Percentiles rank a stretch among this genome's conserved stretches.
Evolutionary conservation across 257 asterid genomes (phyloP).

Genomic region (Cruciata laevipes): DNA sequence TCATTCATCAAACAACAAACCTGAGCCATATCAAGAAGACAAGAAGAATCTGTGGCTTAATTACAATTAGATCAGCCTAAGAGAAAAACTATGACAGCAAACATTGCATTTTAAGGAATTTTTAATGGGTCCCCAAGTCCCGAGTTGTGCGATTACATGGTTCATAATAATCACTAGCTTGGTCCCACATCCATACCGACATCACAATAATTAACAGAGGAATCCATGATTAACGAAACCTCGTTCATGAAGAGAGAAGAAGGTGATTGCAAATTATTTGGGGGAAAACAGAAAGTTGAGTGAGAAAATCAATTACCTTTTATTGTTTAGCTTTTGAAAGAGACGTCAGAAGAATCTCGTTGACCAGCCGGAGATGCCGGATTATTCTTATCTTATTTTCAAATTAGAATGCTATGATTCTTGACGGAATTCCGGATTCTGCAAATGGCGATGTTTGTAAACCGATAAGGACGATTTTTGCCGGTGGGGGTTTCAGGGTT

Average conservation of each 20-base stretch:
- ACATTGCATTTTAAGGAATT: not conserved
- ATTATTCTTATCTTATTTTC: not conserved
- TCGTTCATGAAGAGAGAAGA: not conserved
- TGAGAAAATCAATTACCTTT: not conserved
- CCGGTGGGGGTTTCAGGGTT: not conserved
- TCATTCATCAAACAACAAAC: conserved; percentile 20
- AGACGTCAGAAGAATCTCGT: not conserved
- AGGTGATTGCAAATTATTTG: not conserved
- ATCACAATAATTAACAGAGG: not conserved
- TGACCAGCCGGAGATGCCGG: conserved; percentile 1
- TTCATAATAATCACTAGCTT: not conserved
- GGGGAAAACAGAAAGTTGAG: no score
- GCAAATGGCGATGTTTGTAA: not conserved
- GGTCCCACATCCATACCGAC: conserved; percentile 1
- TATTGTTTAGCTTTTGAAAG: not conserved
- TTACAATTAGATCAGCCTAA: conserved; percentile 1
- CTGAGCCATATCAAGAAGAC: conserved; percentile 26
- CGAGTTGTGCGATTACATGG: not conserved
- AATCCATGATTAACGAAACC: not conserved
- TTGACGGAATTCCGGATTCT: not conserved
- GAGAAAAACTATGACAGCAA: conserved; percentile 8
- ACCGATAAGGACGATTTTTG: not conserved
- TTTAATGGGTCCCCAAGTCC: not conserved
- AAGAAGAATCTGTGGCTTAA: not conserved
- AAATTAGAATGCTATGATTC: not conserved